Conservation (phyloP, 345 rosid genomes). For the Pistacia vera region DNA sequence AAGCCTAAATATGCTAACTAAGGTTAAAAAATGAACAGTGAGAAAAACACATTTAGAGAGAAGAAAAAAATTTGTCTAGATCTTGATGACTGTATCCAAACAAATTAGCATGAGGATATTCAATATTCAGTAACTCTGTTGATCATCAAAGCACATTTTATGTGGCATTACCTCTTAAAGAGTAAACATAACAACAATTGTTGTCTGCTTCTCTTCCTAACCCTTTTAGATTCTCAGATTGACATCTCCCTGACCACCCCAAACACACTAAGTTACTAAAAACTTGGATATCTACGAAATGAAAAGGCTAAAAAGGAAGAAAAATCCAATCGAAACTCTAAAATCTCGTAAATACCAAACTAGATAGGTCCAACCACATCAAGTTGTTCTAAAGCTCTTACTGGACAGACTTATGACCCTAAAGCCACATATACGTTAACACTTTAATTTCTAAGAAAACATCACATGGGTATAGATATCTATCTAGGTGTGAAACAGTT, state of each 20-base stretch:
- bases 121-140: neutral
- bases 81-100: neutral
- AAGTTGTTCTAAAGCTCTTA: neutral
- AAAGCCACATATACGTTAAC: neutral
- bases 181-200: neutral
- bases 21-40: neutral
- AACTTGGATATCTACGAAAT: neutral
- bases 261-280: neutral
- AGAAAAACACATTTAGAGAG: neutral
- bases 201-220: neutral
- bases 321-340: conserved; percentile 2
- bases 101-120: neutral
- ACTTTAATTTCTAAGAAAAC: neutral
- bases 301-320: neutral
- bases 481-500: neutral
- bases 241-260: neutral
- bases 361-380: neutral
- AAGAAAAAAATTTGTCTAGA: neutral
- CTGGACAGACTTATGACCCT: neutral
- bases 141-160: neutral
- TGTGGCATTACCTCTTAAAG: neutral
- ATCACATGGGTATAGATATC: neutral
- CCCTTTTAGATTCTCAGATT: neutral
- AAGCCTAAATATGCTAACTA: neutral
- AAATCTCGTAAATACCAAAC: neutral